These are phyloP conservation scores for Pezicula neosporulosa DNA, from an alignment of 2,329 filamentous ascomycete genomes.

Conservation along the genomic window DNA sequence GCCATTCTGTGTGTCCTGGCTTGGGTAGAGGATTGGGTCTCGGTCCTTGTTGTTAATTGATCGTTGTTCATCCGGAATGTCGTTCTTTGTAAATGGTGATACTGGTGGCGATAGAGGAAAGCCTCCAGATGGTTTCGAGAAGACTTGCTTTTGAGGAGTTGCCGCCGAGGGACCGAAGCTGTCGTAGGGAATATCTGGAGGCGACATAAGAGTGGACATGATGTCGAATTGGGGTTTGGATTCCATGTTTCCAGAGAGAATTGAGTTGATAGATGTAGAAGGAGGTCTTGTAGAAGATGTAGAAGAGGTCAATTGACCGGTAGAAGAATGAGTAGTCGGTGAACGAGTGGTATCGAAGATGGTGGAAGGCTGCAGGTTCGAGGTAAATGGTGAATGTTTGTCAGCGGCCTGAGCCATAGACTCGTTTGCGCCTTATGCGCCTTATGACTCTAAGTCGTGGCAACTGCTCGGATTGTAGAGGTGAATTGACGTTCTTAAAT, in stretches of 20 bases:
- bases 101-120: conserved; percentile 54
- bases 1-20: conserved; percentile 30
- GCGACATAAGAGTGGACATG: conserved; percentile 55
- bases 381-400: conserved; percentile 15
- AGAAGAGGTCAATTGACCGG: conserved; percentile 10
- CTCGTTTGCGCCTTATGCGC: conserved; percentile 13
- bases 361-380: conserved; percentile 23
- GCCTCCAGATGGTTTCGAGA: conserved; percentile 34
- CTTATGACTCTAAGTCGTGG: conserved; percentile 16
- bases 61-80: conserved; percentile 14
- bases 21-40: conserved; percentile 59
- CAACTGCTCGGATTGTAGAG: conserved; percentile 14
- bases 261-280: conserved; percentile 16
- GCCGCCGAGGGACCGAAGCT: conserved; percentile 32
- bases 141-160: conserved; percentile 17
- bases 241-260: conserved; percentile 19
- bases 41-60: conserved; percentile 32
- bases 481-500: conserved; percentile 14
- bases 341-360: conserved; percentile 22
- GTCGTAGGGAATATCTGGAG: conserved; percentile 53
- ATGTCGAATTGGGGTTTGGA: conserved; percentile 19
- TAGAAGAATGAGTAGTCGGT: conserved; percentile 15
- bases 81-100: conserved; percentile 42
- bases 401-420: conserved; percentile 16
- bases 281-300: conserved; percentile 5